Evolutionary conservation across 805 yeast genomes (phyloP), one percentile per base, ranked within the genome.

Genomic region (Ogataea minuta): DNA sequence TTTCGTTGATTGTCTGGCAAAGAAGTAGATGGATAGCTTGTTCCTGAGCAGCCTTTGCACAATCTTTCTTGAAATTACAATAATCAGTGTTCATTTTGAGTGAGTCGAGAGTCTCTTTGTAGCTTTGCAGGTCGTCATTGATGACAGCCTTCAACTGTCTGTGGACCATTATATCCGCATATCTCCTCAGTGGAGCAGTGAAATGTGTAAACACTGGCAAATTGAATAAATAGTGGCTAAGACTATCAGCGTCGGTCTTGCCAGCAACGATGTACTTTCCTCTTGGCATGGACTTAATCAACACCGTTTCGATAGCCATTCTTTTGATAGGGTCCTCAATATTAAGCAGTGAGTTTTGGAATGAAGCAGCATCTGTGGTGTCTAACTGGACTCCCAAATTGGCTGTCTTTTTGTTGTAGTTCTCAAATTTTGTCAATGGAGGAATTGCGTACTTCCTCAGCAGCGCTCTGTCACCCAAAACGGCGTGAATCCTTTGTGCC

Each of bases 11-110:
- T 0, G 89, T 83, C 60, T 89, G 95, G 41, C 91, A 84, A 32
- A 90, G 68, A 39, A 84, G 68, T 48, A 93, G 70, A 60, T 93
- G 99, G 39, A 90, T 79, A 10, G 96, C 91, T 63, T 93, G 99
- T 51, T 87, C 95, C 64, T 91, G 98, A 1, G 97, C 96, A 45
- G 77, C 77, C 47, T 79, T 80, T 2, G 98, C 93, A 61, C 96
- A 90, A 56, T 91, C 98, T 59, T 89, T 87, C 63, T 90, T 89
- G 72, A 91, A 93, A 53, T 88, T 89, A 64, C 97, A 91, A 60
- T 89, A 90, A 54, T 91, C 96, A 9, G 95, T 83, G 23, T 86
- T 76, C 53, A 86, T 83, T 54, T 85, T 83, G 52, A 90, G 68
- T 0, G 89, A 69, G 26, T 84, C 91, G 37, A 77, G 57, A 44